These are phyloP conservation scores for Starmerella apis DNA, from an alignment of 805 yeast genomes.

Conservation along the genomic window DNA sequence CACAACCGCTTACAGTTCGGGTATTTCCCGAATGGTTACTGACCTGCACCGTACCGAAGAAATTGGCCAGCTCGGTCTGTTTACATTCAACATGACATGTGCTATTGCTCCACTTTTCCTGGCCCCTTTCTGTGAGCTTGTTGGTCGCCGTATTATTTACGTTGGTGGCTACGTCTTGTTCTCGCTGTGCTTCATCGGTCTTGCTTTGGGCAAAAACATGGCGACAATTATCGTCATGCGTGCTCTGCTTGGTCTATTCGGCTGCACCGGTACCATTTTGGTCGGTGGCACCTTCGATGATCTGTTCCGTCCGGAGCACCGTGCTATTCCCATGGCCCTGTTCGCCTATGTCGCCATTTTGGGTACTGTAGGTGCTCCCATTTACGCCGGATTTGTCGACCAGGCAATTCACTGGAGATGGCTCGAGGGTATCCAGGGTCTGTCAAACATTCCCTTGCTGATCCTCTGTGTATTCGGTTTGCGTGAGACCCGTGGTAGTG, in stretches of 20 bases:
- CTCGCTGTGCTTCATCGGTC: slow-evolving; percentile 33
- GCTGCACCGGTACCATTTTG: slow-evolving; percentile 62
- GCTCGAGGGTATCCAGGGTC: slow-evolving; percentile 55
- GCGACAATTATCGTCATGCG: slow-evolving; percentile 57
- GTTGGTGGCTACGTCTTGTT: slow-evolving; percentile 41
- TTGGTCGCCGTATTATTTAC: slow-evolving; percentile 48
- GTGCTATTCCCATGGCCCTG: slow-evolving; percentile 60
- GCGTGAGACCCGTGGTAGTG: slow-evolving; percentile 58
- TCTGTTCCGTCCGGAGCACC: slow-evolving; percentile 48
- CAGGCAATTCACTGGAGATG: slow-evolving; percentile 59
- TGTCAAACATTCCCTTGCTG: slow-evolving; percentile 51
- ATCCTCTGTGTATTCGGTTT: slow-evolving; percentile 37
- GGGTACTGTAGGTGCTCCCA: slow-evolving; percentile 65
- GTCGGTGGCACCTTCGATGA: slow-evolving; percentile 74
- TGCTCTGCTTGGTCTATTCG: slow-evolving; percentile 59
- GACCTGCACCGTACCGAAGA: slow-evolving; percentile 57
- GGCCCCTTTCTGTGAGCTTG: slow-evolving; percentile 51
- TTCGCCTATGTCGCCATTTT: slow-evolving; percentile 47
- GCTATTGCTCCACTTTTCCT: slow-evolving; percentile 53
- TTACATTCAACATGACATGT: slow-evolving; percentile 51
- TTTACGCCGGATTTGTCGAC: slow-evolving; percentile 50
- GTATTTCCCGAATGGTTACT: slow-evolving; percentile 52
- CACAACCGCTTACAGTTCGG: slow-evolving; percentile 83
- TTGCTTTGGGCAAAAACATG: slow-evolving; percentile 48
- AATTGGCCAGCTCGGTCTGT: slow-evolving; percentile 48